A percentile compares a stretch with the other conserved stretches of the same genome.
Evolutionary conservation across 306 rosid genomes (phyloP).

Genomic region (Quercus mongolica): DNA sequence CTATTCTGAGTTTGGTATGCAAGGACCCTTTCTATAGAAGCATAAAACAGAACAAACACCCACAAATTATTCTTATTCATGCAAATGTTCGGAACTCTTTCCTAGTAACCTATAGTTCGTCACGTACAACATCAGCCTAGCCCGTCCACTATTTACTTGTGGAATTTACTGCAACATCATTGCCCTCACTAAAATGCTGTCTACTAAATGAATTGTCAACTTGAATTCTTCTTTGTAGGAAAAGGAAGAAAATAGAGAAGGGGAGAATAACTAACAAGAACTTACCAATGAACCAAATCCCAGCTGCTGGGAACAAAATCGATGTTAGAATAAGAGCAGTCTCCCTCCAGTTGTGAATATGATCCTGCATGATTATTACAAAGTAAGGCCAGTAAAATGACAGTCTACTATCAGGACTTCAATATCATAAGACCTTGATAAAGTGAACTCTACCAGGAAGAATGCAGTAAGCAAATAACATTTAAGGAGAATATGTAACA

Average conservation of each 20-base stretch:
- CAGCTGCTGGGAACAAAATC: conserved; percentile 63
- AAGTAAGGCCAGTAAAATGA: not conserved
- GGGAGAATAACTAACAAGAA: conserved; percentile 5
- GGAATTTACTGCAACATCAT: not conserved
- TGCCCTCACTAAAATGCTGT: not conserved
- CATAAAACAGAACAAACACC: too few species aligned
- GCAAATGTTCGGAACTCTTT: too few species aligned
- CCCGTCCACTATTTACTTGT: not conserved
- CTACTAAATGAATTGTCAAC: not conserved
- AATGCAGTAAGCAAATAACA: not conserved
- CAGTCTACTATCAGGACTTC: not conserved
- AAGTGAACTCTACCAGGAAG: not conserved
- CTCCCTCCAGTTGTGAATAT: conserved; percentile 62
- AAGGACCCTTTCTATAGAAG: too few species aligned
- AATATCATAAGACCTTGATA: not conserved
- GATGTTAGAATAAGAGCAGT: conserved; percentile 65
- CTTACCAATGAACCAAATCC: conserved; percentile 74
- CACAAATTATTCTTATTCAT: too few species aligned
- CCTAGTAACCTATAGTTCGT: too few species aligned
- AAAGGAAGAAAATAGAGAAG: conserved; percentile 4
- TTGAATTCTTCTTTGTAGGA: not conserved
- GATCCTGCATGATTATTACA: conserved; percentile 45
- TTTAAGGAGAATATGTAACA: not conserved
- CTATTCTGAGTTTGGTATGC: too few species aligned
- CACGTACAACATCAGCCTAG: not conserved